Base-by-base conservation (phyloP, 2,329 filamentous ascomycete genomes). In the Fusarium sp. region DNA sequence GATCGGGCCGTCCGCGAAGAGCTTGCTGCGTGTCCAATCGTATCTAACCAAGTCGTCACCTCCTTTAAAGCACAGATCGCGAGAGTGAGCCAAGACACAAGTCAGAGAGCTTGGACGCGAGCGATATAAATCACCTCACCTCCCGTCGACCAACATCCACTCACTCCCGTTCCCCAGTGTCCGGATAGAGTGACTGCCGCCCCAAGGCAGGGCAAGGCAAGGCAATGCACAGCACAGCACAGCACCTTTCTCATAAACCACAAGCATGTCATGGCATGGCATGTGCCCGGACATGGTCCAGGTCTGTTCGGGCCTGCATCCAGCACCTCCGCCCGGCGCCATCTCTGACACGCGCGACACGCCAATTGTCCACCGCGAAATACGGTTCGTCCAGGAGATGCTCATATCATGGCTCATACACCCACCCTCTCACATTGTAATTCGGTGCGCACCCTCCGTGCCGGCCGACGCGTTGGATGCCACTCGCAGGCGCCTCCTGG, bases 201-300 rank as follows among this genome's bases (percentile, higher is more conserved):
- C 33, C 20, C 20, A 46, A 46, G 42, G 42, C 46, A 42, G 11
- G 40, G 27, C 27, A 31, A 38, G 53, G 53, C 35, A 57, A 42
- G 46, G 22, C 12, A 38, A 36, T 31, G 44, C 36, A 17, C n/a
- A 42, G 36, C 17, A 38, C 36, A 51, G 58, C 58, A 61, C n/a
- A 49, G 40, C 58, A 35, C 29, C 27, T n/a, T 24, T 20, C 61
- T 63, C 35, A 35, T 36, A 58, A 57, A 64, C 20, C 51, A 58
- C 35, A 44, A 46, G 38, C 58, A 61, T 51, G 27, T 14, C 60
- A 38, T 63, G 49, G 17, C 55, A 38, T 40, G 22, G 49, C 62
- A 51, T 62, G 59, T 46, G 56, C 55, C 56, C 55, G 62, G 68
- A 56, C 69, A 74, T 72, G 72, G 72, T 69, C 66, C 66, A 74